Percentiles rank a stretch among this genome's conserved stretches.
Conservation (phyloP, 768 basidiomycete genomes). For the Collybiopsis confluens region DNA sequence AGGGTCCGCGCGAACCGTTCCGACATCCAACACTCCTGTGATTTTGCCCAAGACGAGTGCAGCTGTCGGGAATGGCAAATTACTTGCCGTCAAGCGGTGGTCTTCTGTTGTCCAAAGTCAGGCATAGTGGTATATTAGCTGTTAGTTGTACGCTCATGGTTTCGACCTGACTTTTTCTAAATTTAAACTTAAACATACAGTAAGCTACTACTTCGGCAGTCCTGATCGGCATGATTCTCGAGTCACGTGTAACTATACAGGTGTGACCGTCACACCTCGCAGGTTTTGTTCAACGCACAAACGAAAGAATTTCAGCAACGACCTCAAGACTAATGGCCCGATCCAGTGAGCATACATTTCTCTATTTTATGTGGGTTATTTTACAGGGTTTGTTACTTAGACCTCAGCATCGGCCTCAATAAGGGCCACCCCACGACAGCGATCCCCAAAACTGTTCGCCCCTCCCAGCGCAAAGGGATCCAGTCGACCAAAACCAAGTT, state of each 20-base stretch:
- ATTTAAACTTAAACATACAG: no score
- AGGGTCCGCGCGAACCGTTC: slow-evolving; percentile 1
- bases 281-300: neutral
- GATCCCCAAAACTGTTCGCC: slow-evolving; percentile 69
- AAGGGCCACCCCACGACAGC: slow-evolving; percentile 86
- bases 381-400: slow-evolving; percentile 31
- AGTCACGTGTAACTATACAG: slow-evolving; percentile 2
- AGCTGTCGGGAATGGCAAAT: neutral
- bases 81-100: slow-evolving; percentile 2
- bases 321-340: slow-evolving; percentile 74
- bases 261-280: neutral
- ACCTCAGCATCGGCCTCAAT: slow-evolving; percentile 82
- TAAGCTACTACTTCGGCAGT: no score
- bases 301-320: slow-evolving; percentile 1
- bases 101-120: neutral
- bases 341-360: slow-evolving; percentile 50
- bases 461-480: slow-evolving; percentile 90
- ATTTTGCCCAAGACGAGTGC: neutral
- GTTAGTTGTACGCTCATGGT: no score
- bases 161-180: no score
- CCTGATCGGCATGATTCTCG: neutral
- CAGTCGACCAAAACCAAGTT: slow-evolving; percentile 89
- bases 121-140: neutral
- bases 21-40: neutral
- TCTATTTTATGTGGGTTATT: neutral